Percentiles rank a stretch among this genome's conserved stretches.
Evolutionary conservation across 768 basidiomycete species (phyloP).

Genomic region (Boletus pseudo-olivaceus): DNA sequence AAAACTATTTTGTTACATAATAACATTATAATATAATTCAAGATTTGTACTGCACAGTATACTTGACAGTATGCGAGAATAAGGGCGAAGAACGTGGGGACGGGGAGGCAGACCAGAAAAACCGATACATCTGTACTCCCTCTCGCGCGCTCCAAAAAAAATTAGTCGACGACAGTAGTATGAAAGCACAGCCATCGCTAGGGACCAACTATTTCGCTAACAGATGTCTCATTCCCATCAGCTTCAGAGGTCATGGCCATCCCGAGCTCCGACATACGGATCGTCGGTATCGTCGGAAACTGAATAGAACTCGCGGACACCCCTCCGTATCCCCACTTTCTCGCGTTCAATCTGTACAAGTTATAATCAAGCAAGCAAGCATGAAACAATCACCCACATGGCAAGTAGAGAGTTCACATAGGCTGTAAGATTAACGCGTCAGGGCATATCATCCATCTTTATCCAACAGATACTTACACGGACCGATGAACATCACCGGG

Average conservation of each 20-base stretch:
- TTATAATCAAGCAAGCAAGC: no score
- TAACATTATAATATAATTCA: no score
- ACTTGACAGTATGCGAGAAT: no score
- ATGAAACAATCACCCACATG: neutral
- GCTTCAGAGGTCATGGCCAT: neutral
- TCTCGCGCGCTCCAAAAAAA: slow-evolving; percentile 13
- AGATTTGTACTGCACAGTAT: no score
- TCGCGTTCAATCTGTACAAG: neutral
- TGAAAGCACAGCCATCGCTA: slow-evolving; percentile 14
- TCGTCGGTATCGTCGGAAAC: neutral
- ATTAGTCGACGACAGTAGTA: slow-evolving; percentile 19
- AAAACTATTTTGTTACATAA: no score
- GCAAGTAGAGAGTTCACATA: neutral
- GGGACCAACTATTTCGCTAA: neutral
- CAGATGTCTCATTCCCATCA: no score
- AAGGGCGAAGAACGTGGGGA: slow-evolving; percentile 44
- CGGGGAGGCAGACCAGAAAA: slow-evolving; percentile 37
- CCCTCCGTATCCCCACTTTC: neutral
- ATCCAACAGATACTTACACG: neutral
- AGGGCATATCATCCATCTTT: neutral
- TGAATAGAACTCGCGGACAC: neutral
- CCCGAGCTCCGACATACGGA: neutral
- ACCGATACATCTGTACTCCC: neutral
- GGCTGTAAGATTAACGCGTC: neutral
- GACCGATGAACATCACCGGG: neutral